A percentile compares a stretch with the other conserved stretches of the same genome.
phyloP scores from a whole-genome alignment of 179 eudicot genomes.

The Beta corolliflora region DNA sequence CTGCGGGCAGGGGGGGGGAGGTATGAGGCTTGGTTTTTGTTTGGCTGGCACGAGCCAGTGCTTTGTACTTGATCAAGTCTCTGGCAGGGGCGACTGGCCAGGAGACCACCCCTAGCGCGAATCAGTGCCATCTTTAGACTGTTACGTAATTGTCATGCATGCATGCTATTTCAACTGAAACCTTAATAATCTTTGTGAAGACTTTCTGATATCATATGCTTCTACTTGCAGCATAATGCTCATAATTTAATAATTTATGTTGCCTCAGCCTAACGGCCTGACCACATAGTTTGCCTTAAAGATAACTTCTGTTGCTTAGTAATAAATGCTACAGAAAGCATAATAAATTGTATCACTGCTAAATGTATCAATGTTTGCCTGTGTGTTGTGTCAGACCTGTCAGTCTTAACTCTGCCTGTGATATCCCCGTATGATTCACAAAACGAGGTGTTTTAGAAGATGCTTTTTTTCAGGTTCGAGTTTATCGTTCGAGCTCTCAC shows the following conservation, averaged over 20 bases:
- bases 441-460: background rate
- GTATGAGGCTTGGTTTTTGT: too few relatives aligned
- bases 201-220: slow-evolving; percentile 29
- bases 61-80: too few relatives aligned
- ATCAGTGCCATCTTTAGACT: too few relatives aligned
- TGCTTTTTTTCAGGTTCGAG: background rate
- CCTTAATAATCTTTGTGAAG: slow-evolving; percentile 25
- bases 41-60: too few relatives aligned
- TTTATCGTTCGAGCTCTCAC: background rate
- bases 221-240: slow-evolving; percentile 31
- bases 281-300: slow-evolving; percentile 26
- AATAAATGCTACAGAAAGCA: slow-evolving; percentile 9
- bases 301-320: slow-evolving; percentile 31
- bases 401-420: background rate
- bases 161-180: slow-evolving; percentile 16
- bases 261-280: slow-evolving; percentile 20
- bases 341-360: background rate
- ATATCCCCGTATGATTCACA: background rate
- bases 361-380: background rate
- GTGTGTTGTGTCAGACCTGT: too few relatives aligned
- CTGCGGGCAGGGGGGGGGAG: too few relatives aligned
- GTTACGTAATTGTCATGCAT: background rate
- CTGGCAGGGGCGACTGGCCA: too few relatives aligned
- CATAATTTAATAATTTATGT: slow-evolving; percentile 7
- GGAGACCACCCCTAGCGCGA: too few relatives aligned